Percentiles rank a stretch among this genome's conserved stretches.
Evolutionary conservation across 2,329 filamentous ascomycete species (phyloP).

Genomic region (Trichoderma oligosporum): DNA sequence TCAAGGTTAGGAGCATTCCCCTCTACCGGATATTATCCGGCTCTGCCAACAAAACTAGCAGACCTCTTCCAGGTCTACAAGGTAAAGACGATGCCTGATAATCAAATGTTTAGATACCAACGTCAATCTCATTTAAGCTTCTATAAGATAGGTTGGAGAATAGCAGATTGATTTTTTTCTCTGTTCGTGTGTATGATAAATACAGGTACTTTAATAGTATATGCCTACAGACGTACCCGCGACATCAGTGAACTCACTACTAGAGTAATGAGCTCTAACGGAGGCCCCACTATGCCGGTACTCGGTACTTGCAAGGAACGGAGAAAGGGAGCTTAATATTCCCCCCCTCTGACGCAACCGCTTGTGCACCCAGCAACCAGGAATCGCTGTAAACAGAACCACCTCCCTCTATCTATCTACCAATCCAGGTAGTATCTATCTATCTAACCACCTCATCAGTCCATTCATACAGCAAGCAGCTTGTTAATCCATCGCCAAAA

Average conservation of each 20-base stretch:
- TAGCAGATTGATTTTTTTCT: too few relatives aligned
- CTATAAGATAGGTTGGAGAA: too few relatives aligned
- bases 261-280: background rate
- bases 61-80: too few relatives aligned
- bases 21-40: background rate
- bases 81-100: too few relatives aligned
- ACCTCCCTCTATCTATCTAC: conserved; percentile 3
- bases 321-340: background rate
- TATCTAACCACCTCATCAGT: background rate
- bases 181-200: too few relatives aligned
- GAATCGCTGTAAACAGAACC: conserved; percentile 30
- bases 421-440: background rate
- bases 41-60: background rate
- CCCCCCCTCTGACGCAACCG: conserved; percentile 22
- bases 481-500: conserved; percentile 6
- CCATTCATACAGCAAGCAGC: background rate
- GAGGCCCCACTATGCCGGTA: background rate
- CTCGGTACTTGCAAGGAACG: background rate
- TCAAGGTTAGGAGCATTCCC: background rate
- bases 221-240: too few relatives aligned
- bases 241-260: background rate
- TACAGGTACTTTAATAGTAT: too few relatives aligned
- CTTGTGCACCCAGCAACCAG: conserved; percentile 28
- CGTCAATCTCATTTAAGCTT: background rate
- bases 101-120: too few relatives aligned